Evolutionary conservation across 2,329 filamentous ascomycete genomes (phyloP).

Genomic region (Aspergillus neotritici): DNA sequence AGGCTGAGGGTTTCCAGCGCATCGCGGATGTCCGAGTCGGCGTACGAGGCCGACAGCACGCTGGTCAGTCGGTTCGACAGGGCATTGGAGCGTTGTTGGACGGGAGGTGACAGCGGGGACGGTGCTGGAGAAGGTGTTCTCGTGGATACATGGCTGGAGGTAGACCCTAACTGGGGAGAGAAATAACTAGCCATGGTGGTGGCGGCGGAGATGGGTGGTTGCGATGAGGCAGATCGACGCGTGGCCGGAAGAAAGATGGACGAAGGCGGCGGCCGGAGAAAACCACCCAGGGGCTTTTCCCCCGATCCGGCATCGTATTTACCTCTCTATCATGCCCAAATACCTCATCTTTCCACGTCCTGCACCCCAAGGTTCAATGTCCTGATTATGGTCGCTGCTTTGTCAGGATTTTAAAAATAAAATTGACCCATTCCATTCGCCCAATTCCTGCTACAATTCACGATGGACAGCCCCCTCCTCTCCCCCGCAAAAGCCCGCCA

Average conservation of each 20-base stretch:
- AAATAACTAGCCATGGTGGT: constrained; percentile 34
- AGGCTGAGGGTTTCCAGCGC: constrained; percentile 72
- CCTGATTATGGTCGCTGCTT: too few relatives aligned
- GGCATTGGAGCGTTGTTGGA: constrained; percentile 50
- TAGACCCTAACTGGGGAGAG: constrained; percentile 14
- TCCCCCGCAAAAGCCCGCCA: constrained; percentile 63
- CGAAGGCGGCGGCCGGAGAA: too few relatives aligned
- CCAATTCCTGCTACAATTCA: constrained; percentile 10
- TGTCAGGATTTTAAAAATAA: too few relatives aligned
- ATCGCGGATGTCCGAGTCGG: constrained; percentile 85
- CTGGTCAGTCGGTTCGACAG: constrained; percentile 75
- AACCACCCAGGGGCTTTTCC: too few relatives aligned
- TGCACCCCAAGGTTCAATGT: too few relatives aligned
- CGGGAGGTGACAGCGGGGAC: constrained; percentile 27
- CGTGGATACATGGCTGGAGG: constrained; percentile 19
- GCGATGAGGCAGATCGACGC: not conserved
- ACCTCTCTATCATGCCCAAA: too few relatives aligned
- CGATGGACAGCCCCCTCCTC: constrained; percentile 44
- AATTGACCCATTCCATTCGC: not conserved
- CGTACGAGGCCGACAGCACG: constrained; percentile 86
- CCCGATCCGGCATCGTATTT: too few relatives aligned
- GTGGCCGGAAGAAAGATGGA: not conserved
- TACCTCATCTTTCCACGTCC: too few relatives aligned
- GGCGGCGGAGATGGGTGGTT: constrained; percentile 6
- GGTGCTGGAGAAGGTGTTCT: constrained; percentile 19